phyloP scores from a whole-genome alignment of 2,329 filamentous ascomycete species.

The Ophiostoma quercus region DNA sequence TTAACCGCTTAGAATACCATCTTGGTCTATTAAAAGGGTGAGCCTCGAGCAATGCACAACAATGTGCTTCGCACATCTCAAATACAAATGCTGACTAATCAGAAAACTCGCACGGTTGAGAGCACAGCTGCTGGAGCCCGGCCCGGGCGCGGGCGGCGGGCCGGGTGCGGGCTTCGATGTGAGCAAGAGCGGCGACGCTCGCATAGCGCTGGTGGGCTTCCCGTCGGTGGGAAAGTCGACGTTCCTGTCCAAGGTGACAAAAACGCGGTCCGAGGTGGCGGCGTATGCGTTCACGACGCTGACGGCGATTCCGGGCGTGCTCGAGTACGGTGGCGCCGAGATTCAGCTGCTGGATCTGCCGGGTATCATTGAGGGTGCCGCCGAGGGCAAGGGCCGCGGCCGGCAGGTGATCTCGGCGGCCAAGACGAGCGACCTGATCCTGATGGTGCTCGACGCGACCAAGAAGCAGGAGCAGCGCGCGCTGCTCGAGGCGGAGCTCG shows the following conservation, averaged over 20 bases:
- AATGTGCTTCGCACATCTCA: too few species aligned
- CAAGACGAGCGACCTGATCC: conserved; percentile 94
- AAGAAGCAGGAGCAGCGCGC: conserved; percentile 92
- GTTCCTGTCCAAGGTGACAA: conserved; percentile 97
- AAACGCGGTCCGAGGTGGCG: conserved; percentile 92
- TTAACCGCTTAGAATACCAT: conserved; percentile 74
- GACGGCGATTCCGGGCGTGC: conserved; percentile 92
- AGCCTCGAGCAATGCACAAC: conserved; percentile 27
- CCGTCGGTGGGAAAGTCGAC: conserved; percentile 98
- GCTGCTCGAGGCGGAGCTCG: conserved; percentile 83
- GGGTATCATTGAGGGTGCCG: conserved; percentile 94
- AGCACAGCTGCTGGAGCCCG: conserved; percentile 89
- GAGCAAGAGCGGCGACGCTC: conserved; percentile 90
- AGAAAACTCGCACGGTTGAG: conserved; percentile 94
- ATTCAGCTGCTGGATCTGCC: conserved; percentile 97
- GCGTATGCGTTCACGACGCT: conserved; percentile 97
- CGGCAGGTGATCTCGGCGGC: conserved; percentile 95
- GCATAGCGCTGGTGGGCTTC: conserved; percentile 97
- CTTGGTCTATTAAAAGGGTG: conserved; percentile 95
- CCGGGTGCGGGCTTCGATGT: conserved; percentile 87
- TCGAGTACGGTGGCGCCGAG: conserved; percentile 96
- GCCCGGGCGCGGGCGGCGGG: conserved; percentile 68
- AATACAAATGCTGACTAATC: not conserved
- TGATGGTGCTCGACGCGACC: conserved; percentile 96
- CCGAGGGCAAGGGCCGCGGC: conserved; percentile 92